Conservation (phyloP, 768 basidiomycete genomes). For the Udeniomyces megalosporus region DNA sequence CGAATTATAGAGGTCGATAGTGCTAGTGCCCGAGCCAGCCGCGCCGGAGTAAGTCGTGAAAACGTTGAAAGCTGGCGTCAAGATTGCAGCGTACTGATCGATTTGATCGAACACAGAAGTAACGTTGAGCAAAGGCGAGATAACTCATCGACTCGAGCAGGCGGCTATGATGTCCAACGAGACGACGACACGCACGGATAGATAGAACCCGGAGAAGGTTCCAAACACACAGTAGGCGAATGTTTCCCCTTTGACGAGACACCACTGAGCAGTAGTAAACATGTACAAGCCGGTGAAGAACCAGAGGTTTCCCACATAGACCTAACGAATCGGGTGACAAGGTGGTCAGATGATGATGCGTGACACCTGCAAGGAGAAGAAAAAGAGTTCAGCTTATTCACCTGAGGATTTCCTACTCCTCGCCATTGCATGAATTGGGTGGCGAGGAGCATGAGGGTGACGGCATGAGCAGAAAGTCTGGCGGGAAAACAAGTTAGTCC, state of each 20-base stretch:
- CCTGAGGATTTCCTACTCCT: background rate
- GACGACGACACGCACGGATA: background rate
- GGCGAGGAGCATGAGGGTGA: background rate
- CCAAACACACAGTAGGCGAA: background rate
- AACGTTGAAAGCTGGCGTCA: background rate
- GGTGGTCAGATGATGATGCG: background rate
- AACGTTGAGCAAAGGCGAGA: background rate
- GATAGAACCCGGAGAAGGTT: background rate
- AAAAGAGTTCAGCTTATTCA: background rate
- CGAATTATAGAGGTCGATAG: background rate
- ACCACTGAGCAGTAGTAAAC: background rate
- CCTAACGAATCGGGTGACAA: background rate
- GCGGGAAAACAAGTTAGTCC: too few species aligned
- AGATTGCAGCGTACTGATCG: background rate
- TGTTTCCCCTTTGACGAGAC: background rate
- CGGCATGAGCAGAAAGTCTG: background rate
- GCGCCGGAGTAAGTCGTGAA: background rate
- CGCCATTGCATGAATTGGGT: background rate
- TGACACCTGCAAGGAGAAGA: too few species aligned
- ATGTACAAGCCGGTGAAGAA: background rate
- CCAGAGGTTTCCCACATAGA: background rate
- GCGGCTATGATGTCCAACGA: background rate
- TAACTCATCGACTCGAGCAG: background rate
- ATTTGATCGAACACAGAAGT: background rate
- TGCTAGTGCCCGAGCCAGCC: background rate